Percentiles rank a stretch among this genome's conserved stretches.
Evolutionary conservation across 371 early-diverging fungal genomes (phyloP).

Genomic region (Chytridiales sp.): DNA sequence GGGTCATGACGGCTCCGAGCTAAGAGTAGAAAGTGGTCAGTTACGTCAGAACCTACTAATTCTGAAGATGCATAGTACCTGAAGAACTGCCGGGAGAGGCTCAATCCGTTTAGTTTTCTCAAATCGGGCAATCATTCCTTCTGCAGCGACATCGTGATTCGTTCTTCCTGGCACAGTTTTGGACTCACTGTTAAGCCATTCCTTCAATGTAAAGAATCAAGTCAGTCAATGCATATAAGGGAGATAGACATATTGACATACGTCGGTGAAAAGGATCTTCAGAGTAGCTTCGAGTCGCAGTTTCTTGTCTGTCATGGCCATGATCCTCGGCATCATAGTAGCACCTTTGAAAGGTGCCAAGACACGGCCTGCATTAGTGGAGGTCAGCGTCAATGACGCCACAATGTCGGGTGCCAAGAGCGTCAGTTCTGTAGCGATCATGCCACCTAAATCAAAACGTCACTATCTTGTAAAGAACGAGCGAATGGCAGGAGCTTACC

Average conservation of each 20-base stretch:
- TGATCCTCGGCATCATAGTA: slow-evolving; percentile 9
- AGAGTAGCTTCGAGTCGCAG: background rate
- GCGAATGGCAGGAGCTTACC: slow-evolving; percentile 6
- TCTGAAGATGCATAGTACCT: too few relatives aligned
- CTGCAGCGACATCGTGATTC: slow-evolving; percentile 4
- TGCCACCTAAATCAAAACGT: background rate
- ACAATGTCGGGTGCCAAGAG: slow-evolving; percentile 15
- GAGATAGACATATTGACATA: slow-evolving; percentile 4
- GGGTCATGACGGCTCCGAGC: slow-evolving; percentile 12
- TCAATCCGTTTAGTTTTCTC: too few relatives aligned
- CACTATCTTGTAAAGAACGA: slow-evolving; percentile 2
- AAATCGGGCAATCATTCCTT: too few relatives aligned
- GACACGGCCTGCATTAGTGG: slow-evolving; percentile 21
- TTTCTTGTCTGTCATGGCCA: background rate
- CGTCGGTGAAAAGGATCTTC: slow-evolving; percentile 18
- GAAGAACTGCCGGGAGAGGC: too few relatives aligned
- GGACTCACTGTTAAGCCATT: slow-evolving; percentile 13
- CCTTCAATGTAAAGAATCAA: background rate
- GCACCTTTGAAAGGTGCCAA: slow-evolving; percentile 15
- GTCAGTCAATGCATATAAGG: background rate
- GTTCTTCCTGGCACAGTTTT: background rate
- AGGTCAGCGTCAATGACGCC: slow-evolving; percentile 20
- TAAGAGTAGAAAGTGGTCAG: slow-evolving; percentile 6
- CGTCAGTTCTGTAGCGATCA: slow-evolving; percentile 22
- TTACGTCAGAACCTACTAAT: background rate